Percentiles rank a stretch among this genome's conserved stretches.
Evolutionary conservation across 2,329 filamentous ascomycete genomes (phyloP).

Genomic region (Colletotrichum chlorophyti): DNA sequence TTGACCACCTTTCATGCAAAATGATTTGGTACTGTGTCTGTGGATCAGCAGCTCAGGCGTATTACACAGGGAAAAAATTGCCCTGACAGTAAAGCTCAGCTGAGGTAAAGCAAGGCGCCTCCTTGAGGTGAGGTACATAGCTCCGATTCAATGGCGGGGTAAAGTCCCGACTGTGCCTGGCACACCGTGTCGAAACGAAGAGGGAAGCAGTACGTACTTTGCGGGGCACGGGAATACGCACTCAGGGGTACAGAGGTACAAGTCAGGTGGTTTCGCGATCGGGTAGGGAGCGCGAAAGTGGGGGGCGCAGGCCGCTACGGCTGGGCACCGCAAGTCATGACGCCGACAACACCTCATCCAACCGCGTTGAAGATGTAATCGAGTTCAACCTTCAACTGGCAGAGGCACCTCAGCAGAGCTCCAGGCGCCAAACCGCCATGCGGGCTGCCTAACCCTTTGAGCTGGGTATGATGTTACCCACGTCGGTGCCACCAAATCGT

Average conservation of each 20-base stretch:
- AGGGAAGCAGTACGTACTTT: background rate
- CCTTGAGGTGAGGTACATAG: background rate
- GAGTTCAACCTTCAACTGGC: background rate
- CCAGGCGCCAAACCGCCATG: too few relatives aligned
- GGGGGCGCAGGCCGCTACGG: too few relatives aligned
- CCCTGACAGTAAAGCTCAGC: background rate
- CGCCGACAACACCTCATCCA: constrained; percentile 23
- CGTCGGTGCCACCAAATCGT: too few relatives aligned
- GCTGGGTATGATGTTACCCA: too few relatives aligned
- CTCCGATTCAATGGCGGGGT: background rate
- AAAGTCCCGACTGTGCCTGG: too few relatives aligned
- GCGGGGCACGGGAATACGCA: background rate
- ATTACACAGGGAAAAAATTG: background rate
- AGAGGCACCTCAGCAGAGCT: too few relatives aligned
- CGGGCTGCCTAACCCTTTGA: too few relatives aligned
- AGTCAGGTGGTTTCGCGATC: constrained; percentile 29
- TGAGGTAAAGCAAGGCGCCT: background rate
- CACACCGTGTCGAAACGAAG: too few relatives aligned
- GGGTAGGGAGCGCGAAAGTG: too few relatives aligned
- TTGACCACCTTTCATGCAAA: background rate
- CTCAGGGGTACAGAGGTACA: background rate
- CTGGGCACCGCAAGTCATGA: constrained; percentile 16
- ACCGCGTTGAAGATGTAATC: constrained; percentile 21
- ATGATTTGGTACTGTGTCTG: too few relatives aligned
- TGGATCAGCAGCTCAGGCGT: background rate